Percentiles rank a stretch among this genome's conserved stretches.
Conservation (phyloP, 2,329 filamentous ascomycete genomes). For the Colletotrichum noveboracense region DNA sequence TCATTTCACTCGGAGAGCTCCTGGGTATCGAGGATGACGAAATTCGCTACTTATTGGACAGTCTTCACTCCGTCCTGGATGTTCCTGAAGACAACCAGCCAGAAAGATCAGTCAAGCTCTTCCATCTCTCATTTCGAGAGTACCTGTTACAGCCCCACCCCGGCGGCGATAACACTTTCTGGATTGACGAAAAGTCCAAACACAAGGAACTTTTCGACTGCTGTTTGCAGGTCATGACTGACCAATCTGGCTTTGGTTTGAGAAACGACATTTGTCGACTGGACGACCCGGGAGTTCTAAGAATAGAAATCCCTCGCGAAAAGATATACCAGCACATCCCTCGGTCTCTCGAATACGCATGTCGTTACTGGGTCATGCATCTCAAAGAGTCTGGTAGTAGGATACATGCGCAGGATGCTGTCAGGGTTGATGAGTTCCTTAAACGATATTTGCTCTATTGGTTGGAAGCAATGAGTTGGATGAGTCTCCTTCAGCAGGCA, state of each 20-base stretch:
- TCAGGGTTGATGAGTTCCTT: neutral
- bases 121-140: neutral
- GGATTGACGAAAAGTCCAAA: neutral
- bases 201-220: neutral
- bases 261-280: neutral
- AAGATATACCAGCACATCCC: neutral
- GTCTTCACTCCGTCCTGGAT: neutral
- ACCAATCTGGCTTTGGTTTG: neutral
- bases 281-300: neutral
- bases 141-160: neutral
- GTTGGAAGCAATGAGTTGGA: neutral
- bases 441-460: neutral
- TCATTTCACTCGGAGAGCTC: rapidly evolving
- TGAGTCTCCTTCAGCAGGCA: neutral
- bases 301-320: neutral
- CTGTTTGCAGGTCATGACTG: neutral
- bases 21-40: neutral
- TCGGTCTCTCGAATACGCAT: neutral
- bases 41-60: neutral
- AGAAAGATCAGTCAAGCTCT: neutral
- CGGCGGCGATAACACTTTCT: rapidly evolving
- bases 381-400: neutral
- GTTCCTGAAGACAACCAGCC: neutral
- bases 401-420: rapidly evolving
- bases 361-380: neutral